Conservation (phyloP, 192 early-diverging fungal species). For the Chytriomyces sp. region DNA sequence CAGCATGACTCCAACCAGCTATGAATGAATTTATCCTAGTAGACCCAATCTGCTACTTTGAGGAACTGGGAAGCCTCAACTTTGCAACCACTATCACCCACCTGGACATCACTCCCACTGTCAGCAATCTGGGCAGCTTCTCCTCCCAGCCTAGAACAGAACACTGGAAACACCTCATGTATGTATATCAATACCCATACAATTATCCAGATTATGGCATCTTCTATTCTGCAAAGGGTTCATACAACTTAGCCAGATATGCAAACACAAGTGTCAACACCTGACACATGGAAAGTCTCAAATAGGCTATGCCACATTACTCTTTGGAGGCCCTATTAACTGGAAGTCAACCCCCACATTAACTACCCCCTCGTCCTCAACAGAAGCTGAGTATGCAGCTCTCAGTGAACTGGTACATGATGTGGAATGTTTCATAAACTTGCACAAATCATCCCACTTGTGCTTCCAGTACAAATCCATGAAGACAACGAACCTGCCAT, state of each 20-base stretch:
- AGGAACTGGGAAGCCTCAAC: neutral
- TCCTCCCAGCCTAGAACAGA: neutral
- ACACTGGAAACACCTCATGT: neutral
- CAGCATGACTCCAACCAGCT: neutral
- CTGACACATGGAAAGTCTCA: neutral
- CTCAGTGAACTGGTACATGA: neutral
- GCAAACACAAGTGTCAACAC: neutral
- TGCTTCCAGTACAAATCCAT: neutral
- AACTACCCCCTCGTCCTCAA: neutral
- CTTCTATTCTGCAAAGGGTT: neutral
- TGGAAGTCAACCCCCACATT: neutral
- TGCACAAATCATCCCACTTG: neutral
- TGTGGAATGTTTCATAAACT: neutral
- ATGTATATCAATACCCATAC: neutral
- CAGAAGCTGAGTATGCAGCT: neutral
- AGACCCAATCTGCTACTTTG: neutral
- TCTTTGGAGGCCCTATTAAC: neutral
- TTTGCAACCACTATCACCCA: neutral
- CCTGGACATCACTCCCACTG: neutral
- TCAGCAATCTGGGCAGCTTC: neutral
- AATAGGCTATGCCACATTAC: neutral
- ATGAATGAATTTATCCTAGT: neutral
- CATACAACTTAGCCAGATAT: neutral
- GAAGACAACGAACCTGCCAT: neutral
- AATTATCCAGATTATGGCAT: neutral